phyloP scores from a whole-genome alignment of 306 rosid species.

The Castanea sativa region DNA sequence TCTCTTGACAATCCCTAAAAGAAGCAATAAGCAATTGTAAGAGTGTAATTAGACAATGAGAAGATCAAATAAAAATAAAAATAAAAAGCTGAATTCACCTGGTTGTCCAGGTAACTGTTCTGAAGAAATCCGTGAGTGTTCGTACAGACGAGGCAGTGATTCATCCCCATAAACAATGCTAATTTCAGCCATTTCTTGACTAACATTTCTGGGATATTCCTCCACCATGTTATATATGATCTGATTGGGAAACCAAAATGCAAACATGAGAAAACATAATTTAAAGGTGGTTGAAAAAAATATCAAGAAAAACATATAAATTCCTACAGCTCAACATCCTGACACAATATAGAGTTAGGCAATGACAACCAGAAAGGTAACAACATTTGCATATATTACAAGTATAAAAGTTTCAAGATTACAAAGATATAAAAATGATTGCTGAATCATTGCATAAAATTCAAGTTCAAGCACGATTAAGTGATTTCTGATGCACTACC shows the following conservation, averaged over 20 bases:
- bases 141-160: constrained; percentile 92
- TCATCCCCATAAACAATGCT: constrained; percentile 97
- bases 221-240: constrained; percentile 96
- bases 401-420: background rate
- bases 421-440: background rate
- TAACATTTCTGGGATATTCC: constrained; percentile 97
- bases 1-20: constrained; percentile 85
- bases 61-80: background rate
- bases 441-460: too few species aligned
- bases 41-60: constrained; percentile 9
- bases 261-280: background rate
- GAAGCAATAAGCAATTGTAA: constrained; percentile 9
- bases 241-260: constrained; percentile 40
- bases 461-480: background rate
- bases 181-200: constrained; percentile 96
- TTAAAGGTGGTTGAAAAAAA: too few species aligned
- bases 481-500: too few species aligned
- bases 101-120: constrained; percentile 88
- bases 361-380: too few species aligned
- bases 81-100: constrained; percentile 39
- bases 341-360: too few species aligned
- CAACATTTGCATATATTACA: too few species aligned
- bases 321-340: too few species aligned
- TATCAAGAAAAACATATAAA: background rate
- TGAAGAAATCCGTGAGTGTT: constrained; percentile 88